Evolutionary conservation across 768 basidiomycete genomes (phyloP).

Genomic region (Russula ochroleuca): DNA sequence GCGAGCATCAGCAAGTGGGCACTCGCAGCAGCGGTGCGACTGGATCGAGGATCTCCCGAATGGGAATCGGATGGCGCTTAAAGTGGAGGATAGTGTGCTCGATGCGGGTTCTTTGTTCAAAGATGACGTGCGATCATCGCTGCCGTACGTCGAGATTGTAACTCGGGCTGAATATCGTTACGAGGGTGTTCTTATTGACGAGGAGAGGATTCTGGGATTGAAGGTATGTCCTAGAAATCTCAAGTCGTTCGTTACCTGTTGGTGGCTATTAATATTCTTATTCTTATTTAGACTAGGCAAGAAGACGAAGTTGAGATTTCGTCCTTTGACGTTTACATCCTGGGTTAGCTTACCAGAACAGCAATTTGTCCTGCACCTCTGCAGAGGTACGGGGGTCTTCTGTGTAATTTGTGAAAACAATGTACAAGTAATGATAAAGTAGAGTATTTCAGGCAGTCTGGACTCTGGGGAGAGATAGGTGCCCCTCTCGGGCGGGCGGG

Average conservation of each 20-base stretch:
- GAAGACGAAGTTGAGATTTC: constrained; percentile 18
- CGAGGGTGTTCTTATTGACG: constrained; percentile 32
- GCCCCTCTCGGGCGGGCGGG: too few relatives aligned
- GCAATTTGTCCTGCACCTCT: not conserved
- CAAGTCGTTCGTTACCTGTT: not conserved
- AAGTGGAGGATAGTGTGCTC: constrained; percentile 9
- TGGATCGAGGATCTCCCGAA: constrained; percentile 13
- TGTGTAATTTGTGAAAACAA: not conserved
- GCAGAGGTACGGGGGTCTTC: not conserved
- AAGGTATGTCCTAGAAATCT: constrained; percentile 22
- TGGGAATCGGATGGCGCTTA: constrained; percentile 10
- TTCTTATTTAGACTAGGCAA: constrained; percentile 12
- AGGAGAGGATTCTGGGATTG: constrained; percentile 33
- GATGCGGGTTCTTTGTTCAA: constrained; percentile 23
- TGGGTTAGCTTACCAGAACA: constrained; percentile 2
- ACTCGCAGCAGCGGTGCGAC: not conserved
- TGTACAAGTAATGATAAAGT: not conserved
- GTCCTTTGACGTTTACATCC: constrained; percentile 22
- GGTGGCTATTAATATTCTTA: not conserved
- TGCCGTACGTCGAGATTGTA: constrained; percentile 31
- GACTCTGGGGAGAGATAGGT: too few relatives aligned
- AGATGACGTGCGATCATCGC: constrained; percentile 24
- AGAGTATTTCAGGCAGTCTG: too few relatives aligned
- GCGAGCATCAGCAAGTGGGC: not conserved
- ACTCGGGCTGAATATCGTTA: constrained; percentile 25